These are phyloP conservation scores for Globisporangium spiculum DNA, from an alignment of 352 stramenopile species.

Conservation along the genomic window DNA sequence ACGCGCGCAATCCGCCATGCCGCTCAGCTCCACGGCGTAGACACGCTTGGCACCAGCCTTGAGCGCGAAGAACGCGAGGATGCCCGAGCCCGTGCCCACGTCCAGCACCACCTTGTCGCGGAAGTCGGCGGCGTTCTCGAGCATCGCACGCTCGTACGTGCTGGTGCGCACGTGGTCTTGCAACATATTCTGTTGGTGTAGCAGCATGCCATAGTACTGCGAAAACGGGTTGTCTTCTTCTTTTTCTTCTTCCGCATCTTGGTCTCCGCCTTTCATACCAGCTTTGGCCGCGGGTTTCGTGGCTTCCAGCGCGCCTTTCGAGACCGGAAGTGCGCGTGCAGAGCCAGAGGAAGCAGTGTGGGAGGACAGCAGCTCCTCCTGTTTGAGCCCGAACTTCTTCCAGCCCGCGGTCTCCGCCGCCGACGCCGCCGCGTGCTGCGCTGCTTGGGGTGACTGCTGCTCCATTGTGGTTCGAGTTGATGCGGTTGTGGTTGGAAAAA, in stretches of 20 bases:
- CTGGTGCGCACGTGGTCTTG: slow-evolving; percentile 98
- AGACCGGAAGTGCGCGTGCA: neutral
- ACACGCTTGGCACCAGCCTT: slow-evolving; percentile 96
- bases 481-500: neutral
- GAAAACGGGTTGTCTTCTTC: slow-evolving; percentile 91
- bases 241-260: slow-evolving; percentile 28
- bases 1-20: slow-evolving; percentile 97
- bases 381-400: slow-evolving; percentile 28
- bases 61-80: slow-evolving; percentile 97
- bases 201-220: slow-evolving; percentile 93
- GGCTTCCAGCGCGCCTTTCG: neutral
- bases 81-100: slow-evolving; percentile 98
- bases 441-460: slow-evolving; percentile 6
- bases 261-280: neutral
- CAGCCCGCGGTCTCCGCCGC: slow-evolving; percentile 29
- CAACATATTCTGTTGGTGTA: slow-evolving; percentile 99
- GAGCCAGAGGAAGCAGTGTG: neutral
- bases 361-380: slow-evolving; percentile 21
- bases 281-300: neutral
- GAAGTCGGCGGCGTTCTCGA: slow-evolving; percentile 95
- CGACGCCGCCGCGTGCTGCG: slow-evolving; percentile 13
- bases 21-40: slow-evolving; percentile 95
- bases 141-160: slow-evolving; percentile 97
- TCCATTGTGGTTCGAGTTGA: neutral
- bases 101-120: slow-evolving; percentile 98